phyloP scores from a whole-genome alignment of 176 grass and related monocot genomes.

The Chloris gayana region DNA sequence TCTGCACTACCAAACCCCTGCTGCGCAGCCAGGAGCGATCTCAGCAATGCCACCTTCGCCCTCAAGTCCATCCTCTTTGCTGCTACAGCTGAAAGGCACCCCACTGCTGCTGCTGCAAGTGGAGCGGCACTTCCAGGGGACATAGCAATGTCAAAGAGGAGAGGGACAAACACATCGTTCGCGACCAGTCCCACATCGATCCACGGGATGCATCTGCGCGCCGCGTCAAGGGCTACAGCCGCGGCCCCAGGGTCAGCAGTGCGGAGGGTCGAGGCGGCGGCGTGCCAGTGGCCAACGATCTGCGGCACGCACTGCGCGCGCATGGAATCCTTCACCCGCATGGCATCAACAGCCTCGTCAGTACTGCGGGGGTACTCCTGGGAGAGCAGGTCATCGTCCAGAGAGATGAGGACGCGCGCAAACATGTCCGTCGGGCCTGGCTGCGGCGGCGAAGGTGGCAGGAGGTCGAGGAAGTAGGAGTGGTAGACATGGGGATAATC shows the following conservation, averaged over 20 bases:
- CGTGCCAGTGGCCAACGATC: constrained; percentile 90
- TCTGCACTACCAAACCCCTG: constrained; percentile 57
- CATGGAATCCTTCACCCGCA: constrained; percentile 89
- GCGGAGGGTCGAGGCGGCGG: constrained; percentile 53
- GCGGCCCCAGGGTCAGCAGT: constrained; percentile 55
- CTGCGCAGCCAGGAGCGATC: constrained; percentile 54
- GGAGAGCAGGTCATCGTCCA: constrained; percentile 90
- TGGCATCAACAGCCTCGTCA: constrained; percentile 57
- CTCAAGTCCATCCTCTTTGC: constrained; percentile 81
- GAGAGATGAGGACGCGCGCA: constrained; percentile 67
- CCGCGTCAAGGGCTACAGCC: constrained; percentile 65
- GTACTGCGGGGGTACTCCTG: constrained; percentile 78
- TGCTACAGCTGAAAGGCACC: constrained; percentile 78
- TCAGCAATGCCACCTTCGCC: constrained; percentile 74
- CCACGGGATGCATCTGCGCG: constrained; percentile 85
- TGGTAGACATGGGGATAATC: constrained; percentile 79
- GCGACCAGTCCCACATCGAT: constrained; percentile 89
- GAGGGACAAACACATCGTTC: constrained; percentile 78
- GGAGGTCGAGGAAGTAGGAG: constrained; percentile 65
- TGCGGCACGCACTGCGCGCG: constrained; percentile 88
- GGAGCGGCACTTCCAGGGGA: constrained; percentile 48
- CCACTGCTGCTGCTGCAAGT: constrained; percentile 60
- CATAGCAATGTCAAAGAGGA: constrained; percentile 84
- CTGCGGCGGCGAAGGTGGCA: constrained; percentile 54
- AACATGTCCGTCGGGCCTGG: constrained; percentile 81